Conservation (phyloP, 2,329 filamentous ascomycete species). For the Helotiales sp. region DNA sequence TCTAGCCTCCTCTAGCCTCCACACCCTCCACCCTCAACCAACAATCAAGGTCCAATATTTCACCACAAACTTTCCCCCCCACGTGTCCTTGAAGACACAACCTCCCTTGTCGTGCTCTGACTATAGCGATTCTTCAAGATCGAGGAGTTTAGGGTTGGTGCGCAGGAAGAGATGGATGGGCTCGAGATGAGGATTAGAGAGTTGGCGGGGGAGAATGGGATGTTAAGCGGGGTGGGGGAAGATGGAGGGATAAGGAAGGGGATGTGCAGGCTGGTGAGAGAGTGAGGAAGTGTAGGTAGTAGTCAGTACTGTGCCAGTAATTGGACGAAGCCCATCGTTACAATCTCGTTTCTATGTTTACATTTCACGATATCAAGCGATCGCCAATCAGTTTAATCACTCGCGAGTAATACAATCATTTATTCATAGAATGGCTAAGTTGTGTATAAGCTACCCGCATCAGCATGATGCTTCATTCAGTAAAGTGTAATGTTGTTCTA, state of each 20-base stretch:
- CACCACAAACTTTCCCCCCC: conserved; percentile 63
- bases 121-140: conserved; percentile 75
- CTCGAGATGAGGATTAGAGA: conserved; percentile 57
- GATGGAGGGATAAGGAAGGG: conserved; percentile 29
- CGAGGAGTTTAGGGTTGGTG: conserved; percentile 68
- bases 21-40: conserved; percentile 66
- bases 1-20: conserved; percentile 61
- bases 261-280: conserved; percentile 3
- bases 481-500: conserved; percentile 33
- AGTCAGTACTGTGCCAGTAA: background rate
- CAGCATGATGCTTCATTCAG: background rate
- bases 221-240: conserved; percentile 53
- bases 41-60: conserved; percentile 68
- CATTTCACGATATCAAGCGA: background rate
- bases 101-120: conserved; percentile 68
- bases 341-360: no score
- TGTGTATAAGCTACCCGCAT: background rate
- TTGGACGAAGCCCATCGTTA: no score
- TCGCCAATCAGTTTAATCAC: background rate
- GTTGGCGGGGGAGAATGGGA: conserved; percentile 54
- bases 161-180: conserved; percentile 64
- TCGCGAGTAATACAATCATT: background rate
- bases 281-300: background rate
- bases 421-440: background rate
- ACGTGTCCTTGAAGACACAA: conserved; percentile 65